Conservation (phyloP, 1,139 yeast genomes). For the Geotrichum australiense region DNA sequence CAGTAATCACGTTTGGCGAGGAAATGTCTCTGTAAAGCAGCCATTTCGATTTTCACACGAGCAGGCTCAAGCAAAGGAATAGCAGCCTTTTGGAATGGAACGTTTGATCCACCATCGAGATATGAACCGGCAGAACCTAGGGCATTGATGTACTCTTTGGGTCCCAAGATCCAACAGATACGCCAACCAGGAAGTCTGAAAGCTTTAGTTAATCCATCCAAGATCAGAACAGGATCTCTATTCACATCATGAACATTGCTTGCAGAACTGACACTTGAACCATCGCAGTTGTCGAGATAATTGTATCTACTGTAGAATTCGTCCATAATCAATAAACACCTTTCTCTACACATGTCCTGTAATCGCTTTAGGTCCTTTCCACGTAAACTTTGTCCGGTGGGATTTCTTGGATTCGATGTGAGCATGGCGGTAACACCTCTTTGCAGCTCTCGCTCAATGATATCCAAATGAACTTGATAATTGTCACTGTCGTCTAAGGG, state of each 20-base stretch:
- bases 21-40: conserved; percentile 55
- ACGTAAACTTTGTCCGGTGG: conserved; percentile 55
- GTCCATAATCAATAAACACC: conserved; percentile 58
- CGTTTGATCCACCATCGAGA: conserved; percentile 60
- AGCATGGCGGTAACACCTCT: conserved; percentile 57
- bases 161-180: conserved; percentile 63
- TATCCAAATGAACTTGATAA: conserved; percentile 52
- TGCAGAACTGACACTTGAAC: conserved; percentile 52
- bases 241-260: conserved; percentile 52
- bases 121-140: conserved; percentile 58
- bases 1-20: conserved; percentile 57
- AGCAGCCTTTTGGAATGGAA: conserved; percentile 61
- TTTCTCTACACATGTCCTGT: conserved; percentile 52
- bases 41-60: conserved; percentile 49
- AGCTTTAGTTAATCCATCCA: conserved; percentile 60
- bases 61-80: conserved; percentile 50
- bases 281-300: conserved; percentile 53
- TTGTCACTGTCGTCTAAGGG: conserved; percentile 56
- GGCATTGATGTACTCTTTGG: conserved; percentile 54
- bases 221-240: conserved; percentile 54
- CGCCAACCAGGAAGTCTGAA: conserved; percentile 68
- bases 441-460: conserved; percentile 48
- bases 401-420: conserved; percentile 62
- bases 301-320: conserved; percentile 61
- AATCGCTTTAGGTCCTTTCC: conserved; percentile 46